Evolutionary conservation across 1,139 yeast genomes (phyloP), one percentile per base, ranked within the genome.

Genomic region (Blastobotrys illinoisensis): DNA sequence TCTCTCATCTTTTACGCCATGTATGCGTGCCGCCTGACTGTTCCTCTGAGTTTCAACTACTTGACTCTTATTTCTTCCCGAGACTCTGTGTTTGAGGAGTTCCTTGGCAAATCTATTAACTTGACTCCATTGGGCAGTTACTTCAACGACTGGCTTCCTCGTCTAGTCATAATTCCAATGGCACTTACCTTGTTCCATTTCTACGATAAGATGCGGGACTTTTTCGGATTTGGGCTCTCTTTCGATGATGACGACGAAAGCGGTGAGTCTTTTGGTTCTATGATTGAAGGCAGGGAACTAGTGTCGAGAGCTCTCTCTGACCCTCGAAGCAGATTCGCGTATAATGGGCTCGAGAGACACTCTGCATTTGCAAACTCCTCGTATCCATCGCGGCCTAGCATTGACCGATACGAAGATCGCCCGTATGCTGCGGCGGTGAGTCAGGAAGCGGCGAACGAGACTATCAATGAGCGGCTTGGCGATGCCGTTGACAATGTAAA

Each of bases 31-130:
- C 81, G 96, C 60, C 74, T 88, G 66, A 86, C 96, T 0, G 84
- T 88, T 13, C 96, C 96, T 2, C 74, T 88, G 60, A 82, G 88
- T 40, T 88, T 86, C 71, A 88, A 88, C 68, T 88, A 86, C 66
- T 70, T 88, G 55, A 86, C 88, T 44, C 73, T 88, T 51, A 77
- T 86, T 57, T 76, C 82, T 11, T 74, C 80, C 23, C 68, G 75
- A 52, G 74, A 72, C 20, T 72, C 75, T 1, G 76, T 72, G 20
- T 74, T 73, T 62, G 74, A 74, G 50, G 72, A 72, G 52, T 87
- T 91, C 75, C 78, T 86, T 58, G 95, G 95, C 18, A 77, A 80
- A 60, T 84, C 88, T 19, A 85, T 88, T 64, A 86, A 86, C 62
- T 72, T 88, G 57, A 84, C 91, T 3, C 86, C 90, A 3, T 74